phyloP scores from a whole-genome alignment of 352 stramenopile species.

The Pythium myriotylum region DNA sequence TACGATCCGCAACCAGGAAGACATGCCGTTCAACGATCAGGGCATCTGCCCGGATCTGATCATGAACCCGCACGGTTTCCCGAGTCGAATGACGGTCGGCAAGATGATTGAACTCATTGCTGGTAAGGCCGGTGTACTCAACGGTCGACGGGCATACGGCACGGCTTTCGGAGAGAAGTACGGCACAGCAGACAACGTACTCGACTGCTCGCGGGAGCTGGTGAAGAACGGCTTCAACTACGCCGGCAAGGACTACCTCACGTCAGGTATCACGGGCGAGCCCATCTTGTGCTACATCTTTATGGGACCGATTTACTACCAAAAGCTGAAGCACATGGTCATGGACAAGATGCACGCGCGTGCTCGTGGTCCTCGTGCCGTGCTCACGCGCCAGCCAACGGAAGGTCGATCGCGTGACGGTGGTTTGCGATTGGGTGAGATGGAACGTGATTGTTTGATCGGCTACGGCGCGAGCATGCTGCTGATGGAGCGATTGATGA shows the following conservation, averaged over 20 bases:
- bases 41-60: slow-evolving; percentile 99
- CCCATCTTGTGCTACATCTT: slow-evolving; percentile 99
- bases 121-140: slow-evolving; percentile 97
- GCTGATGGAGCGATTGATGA: slow-evolving; percentile 99
- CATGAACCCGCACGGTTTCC: slow-evolving; percentile 99
- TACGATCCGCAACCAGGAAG: slow-evolving; percentile 94
- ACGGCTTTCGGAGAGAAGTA: slow-evolving; percentile 99
- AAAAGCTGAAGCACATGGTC: slow-evolving; percentile 99
- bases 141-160: slow-evolving; percentile 96
- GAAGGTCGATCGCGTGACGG: slow-evolving; percentile 98
- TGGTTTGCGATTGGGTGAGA: slow-evolving; percentile 98
- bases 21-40: slow-evolving; percentile 99
- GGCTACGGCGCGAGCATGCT: slow-evolving; percentile 99
- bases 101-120: slow-evolving; percentile 99
- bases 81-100: slow-evolving; percentile 99
- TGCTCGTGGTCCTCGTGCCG: slow-evolving; percentile 92
- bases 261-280: slow-evolving; percentile 94
- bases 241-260: slow-evolving; percentile 98
- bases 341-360: slow-evolving; percentile 99
- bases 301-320: slow-evolving; percentile 99
- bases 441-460: slow-evolving; percentile 99
- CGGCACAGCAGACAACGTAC: slow-evolving; percentile 93
- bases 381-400: slow-evolving; percentile 98
- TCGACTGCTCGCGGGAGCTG: slow-evolving; percentile 93
- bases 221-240: slow-evolving; percentile 99